Base-by-base conservation (phyloP, 73 alveolate genomes). In the Paramecium sexaurelia region DNA sequence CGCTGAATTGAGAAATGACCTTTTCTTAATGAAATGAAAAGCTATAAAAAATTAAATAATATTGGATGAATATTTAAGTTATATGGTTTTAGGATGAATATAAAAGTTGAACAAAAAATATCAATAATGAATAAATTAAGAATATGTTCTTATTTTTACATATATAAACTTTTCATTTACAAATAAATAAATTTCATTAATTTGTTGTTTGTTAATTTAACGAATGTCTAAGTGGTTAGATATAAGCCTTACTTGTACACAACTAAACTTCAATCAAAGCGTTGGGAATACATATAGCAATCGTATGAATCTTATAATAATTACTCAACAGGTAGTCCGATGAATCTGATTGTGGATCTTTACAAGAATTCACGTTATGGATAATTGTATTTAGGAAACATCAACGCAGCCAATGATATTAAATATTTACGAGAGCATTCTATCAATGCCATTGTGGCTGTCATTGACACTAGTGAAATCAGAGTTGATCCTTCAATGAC, bases 151-250 rank as follows among this genome's bases (percentile, higher is more conserved):
- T n/a, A n/a, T n/a, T n/a, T 51, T 51, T 13, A 17, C 17, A 51
- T 51, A 17, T 51, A 51, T 51, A 51, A 51, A 29, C 67, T 17
- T 51, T 51, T 51, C 32, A 51, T 51, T 10, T 13, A 51, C n/a
- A 51, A 51, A 51, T 17, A 51, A 51, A 51, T 51, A 51, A 51
- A 51, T 51, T n/a, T 51, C 67, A 51, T 51, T 51, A 51, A 51
- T 51, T 51, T 51, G 67, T 66, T 66, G 83, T 66, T 71, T 71
- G 86, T 71, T 71, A 71, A 71, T 71, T 71, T 71, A 71, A 71
- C 86, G 86, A 71, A 61, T 71, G 86, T 71, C 86, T 27, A 71
- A 71, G 56, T 71, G 86, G 86, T 37, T 71, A 71, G 86, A 71
- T 37, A 17, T 71, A 29, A 37, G 56, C 43, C 56, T 71, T 15